Percentiles rank a stretch among this genome's conserved stretches.
These are phyloP conservation scores for Raphidocelis subcapitata DNA, from an alignment of 139 green algal genomes.

Conservation along the genomic window DNA sequence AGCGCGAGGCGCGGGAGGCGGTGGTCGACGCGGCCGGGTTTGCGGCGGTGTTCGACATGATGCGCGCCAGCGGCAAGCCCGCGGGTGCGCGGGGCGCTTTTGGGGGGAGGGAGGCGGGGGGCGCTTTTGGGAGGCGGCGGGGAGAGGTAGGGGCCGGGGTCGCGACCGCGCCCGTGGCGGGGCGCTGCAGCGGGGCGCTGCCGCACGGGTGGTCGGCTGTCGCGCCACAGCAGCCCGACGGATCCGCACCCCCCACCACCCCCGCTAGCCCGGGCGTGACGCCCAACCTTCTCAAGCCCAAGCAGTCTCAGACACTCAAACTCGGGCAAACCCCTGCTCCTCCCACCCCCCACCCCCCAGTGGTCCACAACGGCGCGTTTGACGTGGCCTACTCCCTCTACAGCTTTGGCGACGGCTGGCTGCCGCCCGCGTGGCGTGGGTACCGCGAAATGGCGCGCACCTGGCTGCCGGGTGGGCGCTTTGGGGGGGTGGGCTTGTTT, in stretches of 20 bases:
- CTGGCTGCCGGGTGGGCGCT: constrained; percentile 8
- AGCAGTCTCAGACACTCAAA: not conserved
- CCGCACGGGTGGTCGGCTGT: too few species aligned
- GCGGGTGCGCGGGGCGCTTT: constrained; percentile 14
- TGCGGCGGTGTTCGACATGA: constrained; percentile 25
- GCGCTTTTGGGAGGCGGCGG: too few species aligned
- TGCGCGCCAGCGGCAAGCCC: constrained; percentile 26
- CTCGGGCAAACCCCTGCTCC: not conserved
- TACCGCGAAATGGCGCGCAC: constrained; percentile 13
- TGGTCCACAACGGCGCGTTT: constrained; percentile 29
- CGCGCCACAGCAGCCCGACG: too few species aligned
- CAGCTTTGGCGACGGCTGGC: constrained; percentile 16
- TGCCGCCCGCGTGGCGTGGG: constrained; percentile 18
- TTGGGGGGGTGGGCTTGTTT: not conserved
- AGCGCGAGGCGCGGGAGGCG: constrained; percentile 1
- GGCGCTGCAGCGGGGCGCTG: too few species aligned
- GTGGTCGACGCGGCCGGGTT: constrained; percentile 24
- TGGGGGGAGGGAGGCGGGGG: too few species aligned
- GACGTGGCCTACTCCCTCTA: constrained; percentile 23
- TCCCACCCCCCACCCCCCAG: not conserved
- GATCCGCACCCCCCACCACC: too few species aligned
- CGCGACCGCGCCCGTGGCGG: too few species aligned
- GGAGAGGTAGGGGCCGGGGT: too few species aligned
- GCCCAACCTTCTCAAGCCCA: not conserved
- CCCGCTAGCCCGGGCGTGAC: too few species aligned